Base-by-base conservation (phyloP, 1,284 basidiomycete species). In the Mixia osmundae region DNA sequence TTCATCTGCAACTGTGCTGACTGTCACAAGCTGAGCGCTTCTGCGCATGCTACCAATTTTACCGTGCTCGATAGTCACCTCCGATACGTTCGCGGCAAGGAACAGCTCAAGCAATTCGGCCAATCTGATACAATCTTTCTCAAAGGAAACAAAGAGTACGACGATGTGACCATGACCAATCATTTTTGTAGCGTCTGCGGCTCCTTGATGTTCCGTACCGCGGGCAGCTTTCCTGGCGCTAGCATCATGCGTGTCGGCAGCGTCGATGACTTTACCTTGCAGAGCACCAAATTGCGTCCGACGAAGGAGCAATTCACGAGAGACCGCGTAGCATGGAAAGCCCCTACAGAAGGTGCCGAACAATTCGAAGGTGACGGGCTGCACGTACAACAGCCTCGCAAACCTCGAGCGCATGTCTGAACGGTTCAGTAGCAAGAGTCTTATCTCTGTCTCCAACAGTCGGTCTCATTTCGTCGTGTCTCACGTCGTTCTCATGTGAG, bases 1-100 rank as follows among this genome's bases (percentile, higher is more conserved):
- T 56, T 56, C 40, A 27, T 55, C 2, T 57, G 56, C 40, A 39
- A 55, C 38, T 58, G 56, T 41, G 28, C 44, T 31, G 56, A 57
- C 37, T 56, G 54, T 34, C 50, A 50, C 18, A 57, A 54, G 33
- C 38, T 56, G 23, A 48, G 52, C 4, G 50, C 54, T 12, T 53
- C 54, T 4, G 53, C 54, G 50, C 54, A 55, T 41, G 51, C 53
- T 1, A 47, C 53, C 34, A 55, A 55, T 43, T 50, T 58, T 33
- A 53, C 44, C 33, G 46, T 53, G 29, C 41, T 33, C 14, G 34
- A 49, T 33, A 20, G 34, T 4, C 43, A 51, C 40, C 42, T 54
- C 18, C 33, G 43, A 22, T 46, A 50, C 43, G 16, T 48, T 23
- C 47, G 54, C 6, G 56, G 55, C 10, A 35, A 51, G 38, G 47